Evolutionary conservation across 805 yeast species (phyloP).

Genomic region (Candida chauliodis): DNA sequence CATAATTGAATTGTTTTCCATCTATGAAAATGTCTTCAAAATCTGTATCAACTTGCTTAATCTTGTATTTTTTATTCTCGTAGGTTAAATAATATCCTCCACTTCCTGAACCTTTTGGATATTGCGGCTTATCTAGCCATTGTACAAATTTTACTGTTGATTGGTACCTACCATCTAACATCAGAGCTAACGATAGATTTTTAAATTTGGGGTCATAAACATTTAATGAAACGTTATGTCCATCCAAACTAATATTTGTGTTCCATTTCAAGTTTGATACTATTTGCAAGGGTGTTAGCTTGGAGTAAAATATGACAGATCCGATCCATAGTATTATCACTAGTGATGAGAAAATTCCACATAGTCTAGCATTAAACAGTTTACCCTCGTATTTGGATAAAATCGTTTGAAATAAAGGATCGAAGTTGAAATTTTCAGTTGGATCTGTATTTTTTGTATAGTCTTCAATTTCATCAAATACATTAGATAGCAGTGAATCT

Average conservation of each 20-base stretch:
- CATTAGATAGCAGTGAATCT: constrained; percentile 20
- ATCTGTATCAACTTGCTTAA: constrained; percentile 24
- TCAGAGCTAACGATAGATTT: constrained; percentile 26
- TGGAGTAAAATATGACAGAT: constrained; percentile 26
- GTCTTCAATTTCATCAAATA: constrained; percentile 28
- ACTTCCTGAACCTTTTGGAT: constrained; percentile 18
- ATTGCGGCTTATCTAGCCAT: constrained; percentile 32
- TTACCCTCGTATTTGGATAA: constrained; percentile 14
- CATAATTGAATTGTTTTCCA: constrained; percentile 34
- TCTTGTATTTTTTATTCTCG: constrained; percentile 12
- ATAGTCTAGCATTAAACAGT: constrained; percentile 8
- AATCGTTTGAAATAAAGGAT: constrained; percentile 20
- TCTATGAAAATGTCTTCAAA: constrained; percentile 28
- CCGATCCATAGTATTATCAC: constrained; percentile 22
- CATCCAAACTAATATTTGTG: constrained; percentile 20
- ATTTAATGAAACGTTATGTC: constrained; percentile 30
- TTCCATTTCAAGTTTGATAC: constrained; percentile 21
- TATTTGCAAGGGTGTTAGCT: constrained; percentile 14
- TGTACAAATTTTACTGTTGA: constrained; percentile 15
- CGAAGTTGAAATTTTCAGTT: constrained; percentile 20
- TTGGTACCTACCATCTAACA: constrained; percentile 21
- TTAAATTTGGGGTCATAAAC: constrained; percentile 21
- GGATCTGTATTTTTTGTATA: constrained; percentile 11
- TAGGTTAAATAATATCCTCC: constrained; percentile 31
- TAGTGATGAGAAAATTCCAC: constrained; percentile 4